phyloP scores from a whole-genome alignment of 2,329 filamentous ascomycete species.

The Hypocreales sp. region DNA sequence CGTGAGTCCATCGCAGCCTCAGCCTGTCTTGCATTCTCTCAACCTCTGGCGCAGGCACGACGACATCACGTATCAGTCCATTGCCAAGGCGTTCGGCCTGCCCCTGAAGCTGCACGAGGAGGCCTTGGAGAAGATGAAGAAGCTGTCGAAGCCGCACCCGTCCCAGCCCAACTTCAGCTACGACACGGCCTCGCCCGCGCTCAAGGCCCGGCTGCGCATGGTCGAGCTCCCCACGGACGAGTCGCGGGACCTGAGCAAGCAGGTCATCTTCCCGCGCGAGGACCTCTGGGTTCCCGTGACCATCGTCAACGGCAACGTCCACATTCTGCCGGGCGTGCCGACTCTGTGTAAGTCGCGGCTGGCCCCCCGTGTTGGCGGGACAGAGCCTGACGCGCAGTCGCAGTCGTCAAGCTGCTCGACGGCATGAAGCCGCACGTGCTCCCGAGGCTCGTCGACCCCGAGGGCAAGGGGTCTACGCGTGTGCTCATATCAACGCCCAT shows the following conservation, averaged over 20 bases:
- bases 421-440: conserved; percentile 57
- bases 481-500: conserved; percentile 78
- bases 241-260: conserved; percentile 45
- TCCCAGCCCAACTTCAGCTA: conserved; percentile 66
- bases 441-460: conserved; percentile 59
- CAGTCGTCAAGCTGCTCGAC: conserved; percentile 60
- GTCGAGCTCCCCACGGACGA: conserved; percentile 69
- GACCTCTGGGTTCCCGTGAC: conserved; percentile 83
- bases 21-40: not conserved
- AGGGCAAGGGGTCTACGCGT: conserved; percentile 65
- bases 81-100: conserved; percentile 76
- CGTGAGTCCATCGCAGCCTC: conserved; percentile 36
- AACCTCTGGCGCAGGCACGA: conserved; percentile 54
- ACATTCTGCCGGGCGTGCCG: conserved; percentile 85
- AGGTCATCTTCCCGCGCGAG: conserved; percentile 65
- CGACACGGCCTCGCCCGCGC: conserved; percentile 64
- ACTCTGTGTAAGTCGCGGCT: conserved; percentile 43
- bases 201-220: conserved; percentile 80
- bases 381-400: not conserved
- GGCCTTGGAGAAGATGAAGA: conserved; percentile 71
- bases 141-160: conserved; percentile 57
- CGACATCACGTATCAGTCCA: conserved; percentile 91
- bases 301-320: conserved; percentile 82
- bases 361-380: too few relatives aligned
- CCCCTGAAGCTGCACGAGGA: conserved; percentile 62